Base-by-base conservation (phyloP, 192 early-diverging fungal species). In the Umbelopsis sp. region DNA sequence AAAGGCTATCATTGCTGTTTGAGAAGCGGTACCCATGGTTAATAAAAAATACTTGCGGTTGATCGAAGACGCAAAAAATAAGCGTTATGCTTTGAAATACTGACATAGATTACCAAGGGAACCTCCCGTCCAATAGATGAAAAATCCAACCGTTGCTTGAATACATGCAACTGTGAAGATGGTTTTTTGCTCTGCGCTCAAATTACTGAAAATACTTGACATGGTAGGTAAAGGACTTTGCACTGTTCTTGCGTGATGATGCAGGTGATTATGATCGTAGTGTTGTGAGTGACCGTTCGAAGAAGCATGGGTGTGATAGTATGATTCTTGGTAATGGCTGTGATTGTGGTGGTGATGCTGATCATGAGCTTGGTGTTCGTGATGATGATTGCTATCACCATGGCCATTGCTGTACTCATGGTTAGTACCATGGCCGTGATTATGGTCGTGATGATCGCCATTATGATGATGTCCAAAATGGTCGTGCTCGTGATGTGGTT, bases 111-210 rank as follows among this genome's bases (percentile, higher is more conserved):
- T 84, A 55, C 81, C 80, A 7, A 70, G 46, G 2, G 78, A 51
- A 51, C 79, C 80, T 10, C 82, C 86, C 25, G 73, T 72, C 64
- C 76, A 52, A 65, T 78, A 88, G 1, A 84, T 68, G 46, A 80
- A 61, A 25, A 84, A 67, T 16, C 82, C 81, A 23, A 84, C 74
- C 11, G 52, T 37, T 5, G 76, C 68, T 46, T 88, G 84, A 9
- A 82, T 49, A 27, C 79, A 10, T 44, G 81, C 78, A 81, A 84
- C 86, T 0, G 82, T 84, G 47, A 88, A 86, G 64, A 84, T 68
- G 4, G 86, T 83, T 67, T 88, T 88, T 73, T 88, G 83, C 15
- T 67, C 72, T 2, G 84, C 78, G 64, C 74, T 70, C 4, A 86
- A 61, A 1, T 46, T 48, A 16, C 76, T 70, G 68, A 86, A 82